Conservation (phyloP, 345 rosid species). For the Diplotaxis tenuifolia region DNA sequence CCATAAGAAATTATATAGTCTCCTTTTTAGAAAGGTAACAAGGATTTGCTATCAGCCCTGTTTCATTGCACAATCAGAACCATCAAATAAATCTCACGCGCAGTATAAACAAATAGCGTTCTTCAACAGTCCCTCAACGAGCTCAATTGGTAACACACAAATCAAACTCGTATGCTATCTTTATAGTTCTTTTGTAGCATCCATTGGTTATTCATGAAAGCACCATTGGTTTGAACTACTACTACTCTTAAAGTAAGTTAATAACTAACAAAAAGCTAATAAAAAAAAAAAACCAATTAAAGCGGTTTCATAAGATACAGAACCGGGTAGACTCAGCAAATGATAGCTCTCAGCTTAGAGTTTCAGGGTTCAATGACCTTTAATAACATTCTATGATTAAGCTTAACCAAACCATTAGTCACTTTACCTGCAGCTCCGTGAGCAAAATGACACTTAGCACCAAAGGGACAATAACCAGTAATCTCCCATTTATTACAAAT, state of each 20-base stretch:
- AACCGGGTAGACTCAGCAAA: not conserved
- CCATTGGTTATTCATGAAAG: too few species aligned
- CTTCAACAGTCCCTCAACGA: not conserved
- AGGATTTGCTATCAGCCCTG: not conserved
- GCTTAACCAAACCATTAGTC: not conserved
- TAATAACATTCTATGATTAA: not conserved
- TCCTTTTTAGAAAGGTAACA: not conserved
- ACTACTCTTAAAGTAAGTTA: not conserved
- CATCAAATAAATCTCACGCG: not conserved
- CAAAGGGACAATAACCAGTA: constrained; percentile 94
- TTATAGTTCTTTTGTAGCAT: too few species aligned
- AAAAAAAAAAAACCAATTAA: too few species aligned
- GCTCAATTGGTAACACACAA: not conserved
- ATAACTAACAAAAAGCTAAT: not conserved
- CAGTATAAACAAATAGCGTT: not conserved
- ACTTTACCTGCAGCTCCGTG: constrained; percentile 79
- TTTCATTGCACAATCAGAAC: not conserved
- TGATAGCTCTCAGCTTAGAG: not conserved
- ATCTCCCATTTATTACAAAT: constrained; percentile 98
- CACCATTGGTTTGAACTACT: not conserved
- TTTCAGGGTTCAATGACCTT: not conserved
- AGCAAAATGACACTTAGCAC: constrained; percentile 94
- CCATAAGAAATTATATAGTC: not conserved
- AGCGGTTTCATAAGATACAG: too few species aligned
- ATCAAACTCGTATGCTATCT: not conserved